A percentile compares a stretch with the other conserved stretches of the same genome.
Evolutionary conservation across 768 basidiomycete genomes (phyloP).

Genomic region (Termitomyces sp.): DNA sequence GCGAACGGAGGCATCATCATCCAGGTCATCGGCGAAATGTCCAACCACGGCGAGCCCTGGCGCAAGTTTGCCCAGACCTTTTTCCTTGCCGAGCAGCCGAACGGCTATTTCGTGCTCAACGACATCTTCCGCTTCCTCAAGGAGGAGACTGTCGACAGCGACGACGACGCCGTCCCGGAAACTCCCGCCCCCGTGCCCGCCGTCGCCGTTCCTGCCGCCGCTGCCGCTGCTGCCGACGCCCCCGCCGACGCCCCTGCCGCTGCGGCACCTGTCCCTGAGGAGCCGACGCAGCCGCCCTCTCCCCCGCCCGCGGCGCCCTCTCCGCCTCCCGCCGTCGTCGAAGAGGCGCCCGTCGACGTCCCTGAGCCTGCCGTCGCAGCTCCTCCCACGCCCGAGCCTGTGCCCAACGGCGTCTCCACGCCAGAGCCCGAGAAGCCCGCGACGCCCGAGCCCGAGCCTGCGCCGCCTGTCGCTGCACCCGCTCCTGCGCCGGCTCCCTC

Average conservation of each 20-base stretch:
- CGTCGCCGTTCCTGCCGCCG: constrained; percentile 16
- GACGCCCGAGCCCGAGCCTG: constrained; percentile 14
- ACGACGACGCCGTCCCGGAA: constrained; percentile 21
- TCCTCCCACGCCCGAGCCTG: constrained; percentile 31
- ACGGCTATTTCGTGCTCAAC: constrained; percentile 99
- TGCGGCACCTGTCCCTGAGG: constrained; percentile 34
- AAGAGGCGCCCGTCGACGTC: constrained; percentile 40
- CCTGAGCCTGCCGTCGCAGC: constrained; percentile 31
- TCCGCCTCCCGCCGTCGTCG: constrained; percentile 27
- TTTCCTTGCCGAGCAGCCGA: constrained; percentile 98
- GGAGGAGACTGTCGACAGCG: constrained; percentile 85
- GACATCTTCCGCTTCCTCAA: constrained; percentile 99
- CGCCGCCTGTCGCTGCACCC: constrained; percentile 21
- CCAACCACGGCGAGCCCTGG: constrained; percentile 89
- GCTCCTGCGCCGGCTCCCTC: constrained; percentile 24
- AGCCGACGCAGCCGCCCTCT: constrained; percentile 38
- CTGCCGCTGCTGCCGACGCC: constrained; percentile 24
- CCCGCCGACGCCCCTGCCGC: constrained; percentile 19
- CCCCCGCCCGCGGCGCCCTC: constrained; percentile 30
- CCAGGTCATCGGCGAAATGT: constrained; percentile 99
- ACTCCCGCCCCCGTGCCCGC: constrained; percentile 3
- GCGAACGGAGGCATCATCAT: constrained; percentile 96
- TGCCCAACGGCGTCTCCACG: constrained; percentile 33
- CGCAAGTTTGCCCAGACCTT: constrained; percentile 99
- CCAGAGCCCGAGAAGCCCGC: constrained; percentile 35